Conservation (phyloP, 768 basidiomycete species). For the Mycena maculata region DNA sequence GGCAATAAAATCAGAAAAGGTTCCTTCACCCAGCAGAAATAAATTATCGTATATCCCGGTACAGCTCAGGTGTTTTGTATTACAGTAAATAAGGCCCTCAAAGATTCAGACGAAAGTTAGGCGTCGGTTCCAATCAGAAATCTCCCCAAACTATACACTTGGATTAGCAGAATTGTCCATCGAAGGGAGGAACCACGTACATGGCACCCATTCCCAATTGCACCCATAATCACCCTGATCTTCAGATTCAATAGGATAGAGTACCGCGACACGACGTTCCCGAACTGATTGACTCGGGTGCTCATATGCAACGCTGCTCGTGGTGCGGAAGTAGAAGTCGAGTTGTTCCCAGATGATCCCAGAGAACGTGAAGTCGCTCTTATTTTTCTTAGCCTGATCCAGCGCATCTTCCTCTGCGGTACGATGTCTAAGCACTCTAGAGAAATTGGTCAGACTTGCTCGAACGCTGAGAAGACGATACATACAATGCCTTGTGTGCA, state of each 20-base stretch:
- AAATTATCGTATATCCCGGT: no score
- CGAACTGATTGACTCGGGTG: no score
- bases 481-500: constrained; percentile 13
- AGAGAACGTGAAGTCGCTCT: constrained; percentile 6
- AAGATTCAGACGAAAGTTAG: neutral
- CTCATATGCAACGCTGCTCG: no score
- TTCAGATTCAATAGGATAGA: neutral
- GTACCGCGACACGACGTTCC: constrained; percentile 23
- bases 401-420: neutral
- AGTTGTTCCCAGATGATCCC: neutral
- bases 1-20: neutral
- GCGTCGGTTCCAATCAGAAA: neutral
- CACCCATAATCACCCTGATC: neutral
- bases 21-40: no score
- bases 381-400: neutral
- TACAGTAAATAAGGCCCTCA: neutral
- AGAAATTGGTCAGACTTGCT: neutral
- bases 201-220: constrained; percentile 1
- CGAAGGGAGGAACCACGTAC: neutral
- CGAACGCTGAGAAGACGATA: neutral
- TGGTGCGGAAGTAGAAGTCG: no score
- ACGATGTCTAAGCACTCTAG: neutral
- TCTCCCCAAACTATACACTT: constrained; percentile 8
- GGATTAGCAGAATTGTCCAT: neutral
- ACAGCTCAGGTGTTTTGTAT: no score